Base-by-base conservation (phyloP, 208 protist species). In the Trypanosoma congolense region DNA sequence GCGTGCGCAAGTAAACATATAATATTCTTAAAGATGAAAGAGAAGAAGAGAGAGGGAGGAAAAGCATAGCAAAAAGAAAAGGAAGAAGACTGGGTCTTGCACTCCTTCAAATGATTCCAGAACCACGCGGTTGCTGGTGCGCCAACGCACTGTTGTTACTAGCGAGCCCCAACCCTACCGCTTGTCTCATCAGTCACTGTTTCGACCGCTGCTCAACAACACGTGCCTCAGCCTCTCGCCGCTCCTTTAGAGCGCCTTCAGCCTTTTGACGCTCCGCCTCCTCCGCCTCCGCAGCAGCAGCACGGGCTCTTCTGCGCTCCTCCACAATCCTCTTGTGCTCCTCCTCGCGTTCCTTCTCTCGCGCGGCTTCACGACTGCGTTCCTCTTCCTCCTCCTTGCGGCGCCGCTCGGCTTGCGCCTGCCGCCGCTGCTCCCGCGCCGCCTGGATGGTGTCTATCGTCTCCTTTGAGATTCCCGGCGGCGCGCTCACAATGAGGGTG, bases 281-380 rank as follows among this genome's bases (percentile, higher is more conserved):
- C 19, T 61, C 64, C 45, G 19, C 12, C 42, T 55, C 47, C 31
- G 44, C 46, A 12, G 28, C 61, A 21, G 31, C 54, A n/a, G 50
- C 61, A 56, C 61, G 3, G 55, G 58, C 46, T 51, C 18, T 58
- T 38, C 48, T 36, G 42, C 60, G 71, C 52, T 88, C 72, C 57
- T 82, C 60, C 44, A 90, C 77, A 14, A 83, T 14, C 36, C 59
- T 52, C 2, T 51, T 47, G 45, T 80, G 75, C 29, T 73, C 80
- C 29, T 65, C 72, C 25, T 70, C 86, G 0, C 82, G 70, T 51
- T 79, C 73, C n/a, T 41, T 52, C 44, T 87, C 81, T 9, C 77
- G 65, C 46, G 68, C 53, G 19, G 57, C 56, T 59, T 92, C 80
- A 33, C 73, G 70, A 31, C 48, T 31, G 0, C 76, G 70, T 51